Percentiles rank a stretch among this genome's conserved stretches.
phyloP scores from a whole-genome alignment of 768 basidiomycete species.

The Agrocybe pediades region DNA sequence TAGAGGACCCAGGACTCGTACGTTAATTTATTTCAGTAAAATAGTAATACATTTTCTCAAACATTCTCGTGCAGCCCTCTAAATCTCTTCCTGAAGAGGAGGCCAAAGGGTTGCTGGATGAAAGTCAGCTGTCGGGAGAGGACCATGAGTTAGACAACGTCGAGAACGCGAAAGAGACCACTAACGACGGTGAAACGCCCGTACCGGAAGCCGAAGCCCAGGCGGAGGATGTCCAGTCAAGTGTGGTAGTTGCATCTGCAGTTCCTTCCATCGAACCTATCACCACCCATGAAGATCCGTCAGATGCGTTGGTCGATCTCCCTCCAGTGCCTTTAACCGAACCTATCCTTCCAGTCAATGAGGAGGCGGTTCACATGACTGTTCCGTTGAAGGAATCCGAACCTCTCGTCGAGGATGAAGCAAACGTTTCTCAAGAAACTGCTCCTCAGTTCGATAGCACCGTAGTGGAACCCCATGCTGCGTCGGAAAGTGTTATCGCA shows the following conservation, averaged over 20 bases:
- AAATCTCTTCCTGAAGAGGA: background rate
- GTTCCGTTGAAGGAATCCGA: background rate
- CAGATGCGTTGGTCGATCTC: slow-evolving; percentile 11
- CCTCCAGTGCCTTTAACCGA: slow-evolving; percentile 9
- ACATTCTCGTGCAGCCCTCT: background rate
- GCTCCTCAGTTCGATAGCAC: background rate
- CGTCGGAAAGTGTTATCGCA: background rate
- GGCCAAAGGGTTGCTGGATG: no score
- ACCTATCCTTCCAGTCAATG: slow-evolving; percentile 11
- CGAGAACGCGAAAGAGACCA: no score
- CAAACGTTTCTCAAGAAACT: background rate
- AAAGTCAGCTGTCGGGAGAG: no score
- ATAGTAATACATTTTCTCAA: background rate
- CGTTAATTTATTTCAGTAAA: background rate
- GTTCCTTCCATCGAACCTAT: slow-evolving; percentile 9
- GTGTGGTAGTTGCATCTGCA: slow-evolving; percentile 10
- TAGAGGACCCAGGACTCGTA: no score
- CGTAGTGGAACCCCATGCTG: background rate
- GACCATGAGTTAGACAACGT: no score
- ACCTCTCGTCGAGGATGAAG: background rate
- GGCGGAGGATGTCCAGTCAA: background rate
- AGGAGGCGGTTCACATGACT: background rate
- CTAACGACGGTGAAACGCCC: background rate
- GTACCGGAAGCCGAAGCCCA: background rate
- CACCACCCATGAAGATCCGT: slow-evolving; percentile 3